phyloP scores from a whole-genome alignment of 1,284 basidiomycete genomes.

The Heterobasidion irregulare region DNA sequence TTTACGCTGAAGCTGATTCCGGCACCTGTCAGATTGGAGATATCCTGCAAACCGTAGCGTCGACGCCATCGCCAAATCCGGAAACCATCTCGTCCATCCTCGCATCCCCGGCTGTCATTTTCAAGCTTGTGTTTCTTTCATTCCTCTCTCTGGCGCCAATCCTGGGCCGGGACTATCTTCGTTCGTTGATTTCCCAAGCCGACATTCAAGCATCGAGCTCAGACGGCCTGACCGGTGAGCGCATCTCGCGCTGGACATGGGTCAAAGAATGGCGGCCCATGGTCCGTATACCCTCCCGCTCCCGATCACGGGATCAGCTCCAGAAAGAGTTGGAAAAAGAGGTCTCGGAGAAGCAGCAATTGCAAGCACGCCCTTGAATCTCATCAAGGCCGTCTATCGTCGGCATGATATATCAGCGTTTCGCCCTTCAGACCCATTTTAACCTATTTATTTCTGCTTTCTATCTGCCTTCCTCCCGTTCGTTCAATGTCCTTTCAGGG shows the following conservation, averaged over 20 bases:
- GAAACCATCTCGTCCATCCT: slow-evolving; percentile 67
- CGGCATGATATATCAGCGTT: neutral
- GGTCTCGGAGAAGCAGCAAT: neutral
- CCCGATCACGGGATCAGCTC: slow-evolving; percentile 27
- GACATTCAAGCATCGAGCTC: slow-evolving; percentile 1
- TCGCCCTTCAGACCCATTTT: neutral
- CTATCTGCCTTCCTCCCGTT: neutral
- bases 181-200: slow-evolving; percentile 36
- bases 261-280: slow-evolving; percentile 49
- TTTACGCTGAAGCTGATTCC: neutral
- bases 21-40: slow-evolving; percentile 55
- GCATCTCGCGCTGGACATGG: slow-evolving; percentile 45
- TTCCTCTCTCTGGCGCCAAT: slow-evolving; percentile 74
- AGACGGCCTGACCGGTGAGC: slow-evolving; percentile 24
- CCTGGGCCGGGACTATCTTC: slow-evolving; percentile 56
- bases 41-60: slow-evolving; percentile 71
- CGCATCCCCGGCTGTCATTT: slow-evolving; percentile 60
- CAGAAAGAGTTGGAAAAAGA: slow-evolving; percentile 21
- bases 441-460: neutral
- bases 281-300: slow-evolving; percentile 37
- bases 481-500: neutral
- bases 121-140: slow-evolving; percentile 67
- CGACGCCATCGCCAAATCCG: slow-evolving; percentile 54
- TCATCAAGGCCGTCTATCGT: neutral
- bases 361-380: neutral